These are phyloP conservation scores for Allium sativum DNA, from an alignment of 106 monocot species.

Conservation along the genomic window DNA sequence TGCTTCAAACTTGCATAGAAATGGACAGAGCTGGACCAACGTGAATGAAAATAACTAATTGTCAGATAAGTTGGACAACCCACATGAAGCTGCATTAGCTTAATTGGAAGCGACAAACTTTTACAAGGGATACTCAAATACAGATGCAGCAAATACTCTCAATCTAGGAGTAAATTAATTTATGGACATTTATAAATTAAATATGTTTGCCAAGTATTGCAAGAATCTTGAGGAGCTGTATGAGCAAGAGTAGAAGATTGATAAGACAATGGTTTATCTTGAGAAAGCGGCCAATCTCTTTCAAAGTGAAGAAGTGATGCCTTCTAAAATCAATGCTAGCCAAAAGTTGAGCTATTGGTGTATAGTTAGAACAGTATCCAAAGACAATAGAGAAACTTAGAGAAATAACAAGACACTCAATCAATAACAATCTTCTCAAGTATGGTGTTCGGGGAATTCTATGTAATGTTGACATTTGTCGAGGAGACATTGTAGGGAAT, in stretches of 20 bases:
- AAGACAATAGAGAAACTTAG: slow-evolving; percentile 71
- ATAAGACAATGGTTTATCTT: slow-evolving; percentile 56
- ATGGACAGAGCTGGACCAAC: no score
- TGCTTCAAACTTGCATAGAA: no score
- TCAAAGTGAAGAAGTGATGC: no score
- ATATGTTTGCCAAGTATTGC: not conserved
- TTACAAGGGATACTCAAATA: slow-evolving; percentile 41
- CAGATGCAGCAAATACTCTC: no score
- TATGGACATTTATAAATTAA: no score
- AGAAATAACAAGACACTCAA: slow-evolving; percentile 39
- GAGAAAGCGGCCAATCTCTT: slow-evolving; percentile 80
- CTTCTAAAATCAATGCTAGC: slow-evolving; percentile 69
- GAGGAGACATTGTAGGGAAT: slow-evolving; percentile 66
- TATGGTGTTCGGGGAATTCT: slow-evolving; percentile 68
- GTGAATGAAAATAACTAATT: no score
- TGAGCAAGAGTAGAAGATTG: slow-evolving; percentile 57
- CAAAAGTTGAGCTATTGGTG: slow-evolving; percentile 73
- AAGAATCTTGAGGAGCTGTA: slow-evolving; percentile 38
- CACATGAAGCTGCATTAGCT: slow-evolving; percentile 45
- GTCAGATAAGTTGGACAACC: no score
- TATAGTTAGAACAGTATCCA: no score
- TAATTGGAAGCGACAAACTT: slow-evolving; percentile 56
- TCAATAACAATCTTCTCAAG: slow-evolving; percentile 62
- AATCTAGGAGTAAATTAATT: no score
- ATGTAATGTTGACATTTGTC: slow-evolving; percentile 72